A percentile compares a stretch with the other conserved stretches of the same genome.
Conservation (phyloP, 768 basidiomycete genomes). For the Pleurotus tuoliensis region DNA sequence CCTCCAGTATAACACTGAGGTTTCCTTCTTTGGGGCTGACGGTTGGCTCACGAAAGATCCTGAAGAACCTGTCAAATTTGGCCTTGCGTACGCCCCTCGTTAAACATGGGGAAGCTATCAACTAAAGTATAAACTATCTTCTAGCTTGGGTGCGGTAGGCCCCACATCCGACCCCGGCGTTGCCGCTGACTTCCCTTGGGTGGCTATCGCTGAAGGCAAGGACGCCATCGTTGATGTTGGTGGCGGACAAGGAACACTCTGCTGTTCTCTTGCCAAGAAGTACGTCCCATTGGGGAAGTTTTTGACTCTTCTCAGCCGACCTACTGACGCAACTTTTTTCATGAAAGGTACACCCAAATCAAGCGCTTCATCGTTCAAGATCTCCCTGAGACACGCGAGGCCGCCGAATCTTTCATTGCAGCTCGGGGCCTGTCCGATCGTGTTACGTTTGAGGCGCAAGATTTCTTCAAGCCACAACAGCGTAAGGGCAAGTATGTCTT, state of each 20-base stretch:
- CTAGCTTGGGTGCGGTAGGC: slow-evolving; percentile 32
- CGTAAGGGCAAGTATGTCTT: slow-evolving; percentile 35
- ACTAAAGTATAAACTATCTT: background rate
- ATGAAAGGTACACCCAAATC: slow-evolving; percentile 30
- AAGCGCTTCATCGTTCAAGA: slow-evolving; percentile 35
- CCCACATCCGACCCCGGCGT: slow-evolving; percentile 35
- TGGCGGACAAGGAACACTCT: slow-evolving; percentile 36
- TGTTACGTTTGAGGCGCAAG: slow-evolving; percentile 33
- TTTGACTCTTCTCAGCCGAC: background rate
- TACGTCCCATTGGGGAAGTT: slow-evolving; percentile 12
- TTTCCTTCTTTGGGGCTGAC: slow-evolving; percentile 29
- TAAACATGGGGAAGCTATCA: background rate
- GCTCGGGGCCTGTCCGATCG: slow-evolving; percentile 27
- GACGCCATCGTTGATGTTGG: slow-evolving; percentile 37
- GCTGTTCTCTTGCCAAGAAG: slow-evolving; percentile 33
- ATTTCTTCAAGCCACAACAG: slow-evolving; percentile 37
- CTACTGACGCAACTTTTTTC: background rate
- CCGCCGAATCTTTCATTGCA: slow-evolving; percentile 28
- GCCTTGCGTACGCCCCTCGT: slow-evolving; percentile 23
- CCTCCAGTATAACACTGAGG: slow-evolving; percentile 30
- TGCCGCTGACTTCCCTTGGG: slow-evolving; percentile 36
- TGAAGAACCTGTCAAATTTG: slow-evolving; percentile 30
- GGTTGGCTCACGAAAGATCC: slow-evolving; percentile 34
- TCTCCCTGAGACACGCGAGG: slow-evolving; percentile 29
- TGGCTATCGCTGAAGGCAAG: slow-evolving; percentile 26